These are phyloP conservation scores for Gossypium anomalum DNA, from an alignment of 345 rosid genomes.

Conservation along the genomic window DNA sequence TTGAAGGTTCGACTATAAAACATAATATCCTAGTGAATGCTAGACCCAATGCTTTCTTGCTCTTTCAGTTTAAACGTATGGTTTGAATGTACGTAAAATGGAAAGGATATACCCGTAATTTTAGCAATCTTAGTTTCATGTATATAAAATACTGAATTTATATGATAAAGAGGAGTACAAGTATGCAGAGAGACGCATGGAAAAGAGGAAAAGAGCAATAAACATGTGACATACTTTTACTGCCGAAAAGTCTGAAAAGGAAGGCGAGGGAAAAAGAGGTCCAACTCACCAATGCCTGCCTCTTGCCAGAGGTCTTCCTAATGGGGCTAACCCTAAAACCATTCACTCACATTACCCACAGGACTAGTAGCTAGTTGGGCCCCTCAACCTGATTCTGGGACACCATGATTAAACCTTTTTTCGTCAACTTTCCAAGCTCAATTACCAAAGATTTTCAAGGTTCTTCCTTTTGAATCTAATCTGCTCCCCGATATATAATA, in stretches of 20 bases:
- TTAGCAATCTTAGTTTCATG: neutral
- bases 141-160: neutral
- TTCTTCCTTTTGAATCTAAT: no score
- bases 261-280: neutral
- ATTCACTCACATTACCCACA: no score
- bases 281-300: neutral
- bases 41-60: neutral
- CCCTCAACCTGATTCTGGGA: conserved; percentile 10
- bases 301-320: neutral
- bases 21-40: neutral
- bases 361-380: neutral
- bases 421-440: conserved; percentile 20
- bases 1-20: no score
- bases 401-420: conserved; percentile 23
- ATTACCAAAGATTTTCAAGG: conserved; percentile 28
- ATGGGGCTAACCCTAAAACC: neutral
- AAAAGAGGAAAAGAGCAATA: neutral
- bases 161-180: neutral
- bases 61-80: neutral
- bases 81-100: neutral
- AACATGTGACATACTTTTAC: neutral
- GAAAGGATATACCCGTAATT: neutral
- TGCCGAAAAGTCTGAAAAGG: conserved; percentile 11
- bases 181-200: neutral
- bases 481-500: neutral